Base-by-base conservation (phyloP, 345 rosid genomes). In the Eucalyptus regnans region DNA sequence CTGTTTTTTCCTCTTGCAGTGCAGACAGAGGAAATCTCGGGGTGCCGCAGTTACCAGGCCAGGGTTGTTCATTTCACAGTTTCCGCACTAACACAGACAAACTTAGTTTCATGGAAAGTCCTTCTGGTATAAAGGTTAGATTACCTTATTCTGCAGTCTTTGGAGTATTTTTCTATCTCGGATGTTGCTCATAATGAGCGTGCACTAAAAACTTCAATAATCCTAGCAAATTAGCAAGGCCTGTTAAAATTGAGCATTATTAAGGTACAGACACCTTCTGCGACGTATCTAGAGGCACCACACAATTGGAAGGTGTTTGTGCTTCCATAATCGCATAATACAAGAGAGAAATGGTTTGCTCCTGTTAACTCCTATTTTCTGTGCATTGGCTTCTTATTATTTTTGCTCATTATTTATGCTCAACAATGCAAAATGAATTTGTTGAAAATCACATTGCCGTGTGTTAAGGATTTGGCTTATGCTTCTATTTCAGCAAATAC, bases 91-190 rank as follows among this genome's bases (percentile, higher is more conserved):
- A 96, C 81, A 98, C 99, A 7, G 97, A 98, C 93, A 96, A 97
- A 85, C 98, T 98, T 52, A 98, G 98, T 89, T 97, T 97, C 95
- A 94, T 97, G 99, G 99, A 98, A 92, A 95, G 95, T 90, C 97
- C 99, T 27, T 98, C 99, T 79, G 99, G 99, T 89, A 94, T 98
- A 48, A 98, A 98, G 98, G 99, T 95, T 7, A 79, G 92, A 15
- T 64, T 1, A 66, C 48, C 54, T 7, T 33, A 50, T 25, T 50
- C 54, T 50, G 37, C 54, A 18, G 6, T 33, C 13, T 71, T n/a
- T 31, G 46, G 81, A 71, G 81, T 33, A 37, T 66, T 87, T 66
- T 66, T 66, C 51, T 27, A 27, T 27, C 56, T 44, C 4, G 8
- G 43, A 33, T 87, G 80, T 33, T 48, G 43, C 27, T 54, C 37